These are phyloP conservation scores for Pseudogymnoascus sp. DNA, from an alignment of 2,329 filamentous ascomycete genomes.

Conservation along the genomic window DNA sequence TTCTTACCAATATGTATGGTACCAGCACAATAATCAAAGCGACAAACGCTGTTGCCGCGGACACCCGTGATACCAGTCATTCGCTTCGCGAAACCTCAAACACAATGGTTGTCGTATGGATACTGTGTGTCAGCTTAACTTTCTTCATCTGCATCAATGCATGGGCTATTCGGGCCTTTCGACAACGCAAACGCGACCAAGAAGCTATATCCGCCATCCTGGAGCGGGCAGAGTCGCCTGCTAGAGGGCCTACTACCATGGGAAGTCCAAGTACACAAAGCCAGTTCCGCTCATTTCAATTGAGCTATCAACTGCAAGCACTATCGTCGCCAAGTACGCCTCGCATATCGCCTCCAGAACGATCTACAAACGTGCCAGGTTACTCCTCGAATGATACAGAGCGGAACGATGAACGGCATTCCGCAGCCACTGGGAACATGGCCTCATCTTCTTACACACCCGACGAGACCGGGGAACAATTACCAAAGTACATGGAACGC, in stretches of 20 bases:
- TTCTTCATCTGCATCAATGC: background rate
- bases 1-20: background rate
- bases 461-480: background rate
- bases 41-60: background rate
- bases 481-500: constrained; percentile 1
- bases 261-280: background rate
- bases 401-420: background rate
- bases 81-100: background rate
- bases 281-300: background rate
- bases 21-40: background rate
- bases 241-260: background rate
- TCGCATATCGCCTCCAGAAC: background rate
- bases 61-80: background rate
- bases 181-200: background rate
- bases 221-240: background rate
- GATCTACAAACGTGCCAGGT: background rate
- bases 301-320: background rate
- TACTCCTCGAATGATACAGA: background rate
- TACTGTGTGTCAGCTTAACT: background rate
- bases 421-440: background rate
- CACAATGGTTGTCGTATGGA: background rate
- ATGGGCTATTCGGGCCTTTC: background rate
- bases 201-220: background rate
- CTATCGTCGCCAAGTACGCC: background rate
- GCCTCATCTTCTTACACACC: background rate